A percentile compares a stretch with the other conserved stretches of the same genome.
These are phyloP conservation scores for Eruca vesicaria DNA, from an alignment of 441 rosid genomes.

Conservation along the genomic window DNA sequence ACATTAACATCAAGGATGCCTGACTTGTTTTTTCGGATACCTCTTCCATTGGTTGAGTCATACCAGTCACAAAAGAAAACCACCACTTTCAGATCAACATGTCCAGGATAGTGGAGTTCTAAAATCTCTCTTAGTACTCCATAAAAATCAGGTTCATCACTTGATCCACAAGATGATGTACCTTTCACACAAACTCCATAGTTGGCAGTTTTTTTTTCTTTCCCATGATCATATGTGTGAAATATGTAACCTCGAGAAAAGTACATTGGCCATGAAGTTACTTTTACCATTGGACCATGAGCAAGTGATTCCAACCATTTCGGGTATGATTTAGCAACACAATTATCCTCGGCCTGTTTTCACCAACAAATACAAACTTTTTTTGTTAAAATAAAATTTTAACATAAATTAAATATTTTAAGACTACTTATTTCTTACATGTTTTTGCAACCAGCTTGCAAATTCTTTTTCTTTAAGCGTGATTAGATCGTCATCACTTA, in stretches of 20 bases:
- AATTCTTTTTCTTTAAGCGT: background rate
- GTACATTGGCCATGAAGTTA: background rate
- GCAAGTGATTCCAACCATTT: background rate
- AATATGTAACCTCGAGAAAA: background rate
- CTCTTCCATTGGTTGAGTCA: background rate
- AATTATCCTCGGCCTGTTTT: background rate
- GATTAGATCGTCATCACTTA: background rate
- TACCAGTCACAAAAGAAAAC: background rate
- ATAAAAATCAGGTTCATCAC: background rate
- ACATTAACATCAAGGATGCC: background rate
- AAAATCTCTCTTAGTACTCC: background rate
- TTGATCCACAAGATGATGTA: background rate
- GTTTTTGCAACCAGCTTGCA: background rate
- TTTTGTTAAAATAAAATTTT: background rate
- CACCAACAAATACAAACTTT: background rate
- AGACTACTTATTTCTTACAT: background rate
- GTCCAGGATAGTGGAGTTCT: background rate
- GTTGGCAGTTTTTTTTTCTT: background rate
- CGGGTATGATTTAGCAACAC: background rate
- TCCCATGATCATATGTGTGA: background rate
- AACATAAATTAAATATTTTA: background rate
- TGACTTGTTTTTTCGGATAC: background rate
- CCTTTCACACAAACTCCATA: background rate
- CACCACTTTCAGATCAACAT: background rate
- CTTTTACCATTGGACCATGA: background rate